Evolutionary conservation across 2,329 filamentous ascomycete genomes (phyloP).

Genomic region (Aspergillus sp.): DNA sequence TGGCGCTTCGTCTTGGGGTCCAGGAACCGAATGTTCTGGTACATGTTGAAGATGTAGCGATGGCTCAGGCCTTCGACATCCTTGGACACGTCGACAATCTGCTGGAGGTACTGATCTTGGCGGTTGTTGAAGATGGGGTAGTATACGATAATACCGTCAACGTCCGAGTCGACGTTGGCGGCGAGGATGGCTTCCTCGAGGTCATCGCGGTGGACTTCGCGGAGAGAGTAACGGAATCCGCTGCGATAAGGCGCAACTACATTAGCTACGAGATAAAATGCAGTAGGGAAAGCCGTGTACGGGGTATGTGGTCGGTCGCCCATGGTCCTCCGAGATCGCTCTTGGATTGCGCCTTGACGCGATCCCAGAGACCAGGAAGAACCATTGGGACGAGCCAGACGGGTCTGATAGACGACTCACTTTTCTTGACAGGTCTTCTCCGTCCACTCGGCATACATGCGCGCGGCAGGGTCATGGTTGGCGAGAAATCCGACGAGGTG

Average conservation of each 20-base stretch:
- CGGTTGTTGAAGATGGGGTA: constrained; percentile 92
- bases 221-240: constrained; percentile 86
- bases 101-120: constrained; percentile 93
- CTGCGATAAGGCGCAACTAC: constrained; percentile 43
- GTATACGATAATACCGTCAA: constrained; percentile 95
- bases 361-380: constrained; percentile 8
- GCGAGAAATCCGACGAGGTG: constrained; percentile 88
- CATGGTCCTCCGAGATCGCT: constrained; percentile 15
- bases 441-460: constrained; percentile 96
- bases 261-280: constrained; percentile 19
- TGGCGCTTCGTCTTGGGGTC: constrained; percentile 65
- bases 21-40: constrained; percentile 94
- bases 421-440: constrained; percentile 95
- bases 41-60: constrained; percentile 98
- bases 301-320: not conserved
- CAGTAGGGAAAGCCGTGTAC: not conserved
- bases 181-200: constrained; percentile 85
- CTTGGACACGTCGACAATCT: constrained; percentile 84
- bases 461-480: constrained; percentile 83
- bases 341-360: not conserved
- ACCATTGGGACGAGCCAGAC: constrained; percentile 3
- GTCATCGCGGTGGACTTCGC: constrained; percentile 77
- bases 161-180: constrained; percentile 72
- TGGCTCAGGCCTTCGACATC: constrained; percentile 95
- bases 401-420: constrained; percentile 55